Evolutionary conservation across 495 filamentous ascomycete genomes (phyloP).

Genomic region (Aspergillus taichungensis): DNA sequence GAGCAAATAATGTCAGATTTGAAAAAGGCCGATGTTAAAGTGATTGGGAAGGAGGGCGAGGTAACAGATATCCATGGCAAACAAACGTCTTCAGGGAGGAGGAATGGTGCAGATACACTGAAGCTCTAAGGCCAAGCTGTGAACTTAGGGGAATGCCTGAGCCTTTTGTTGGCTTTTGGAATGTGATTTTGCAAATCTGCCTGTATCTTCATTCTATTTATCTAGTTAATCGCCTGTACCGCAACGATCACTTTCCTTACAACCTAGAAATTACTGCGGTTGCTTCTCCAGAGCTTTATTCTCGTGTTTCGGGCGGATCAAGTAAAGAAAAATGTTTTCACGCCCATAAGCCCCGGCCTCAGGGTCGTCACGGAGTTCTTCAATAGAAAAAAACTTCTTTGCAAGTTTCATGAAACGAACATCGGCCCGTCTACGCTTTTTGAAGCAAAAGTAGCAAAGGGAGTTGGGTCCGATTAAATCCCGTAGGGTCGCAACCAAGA

Average conservation of each 20-base stretch:
- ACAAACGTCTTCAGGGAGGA: conserved; percentile 32
- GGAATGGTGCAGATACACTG: conserved; percentile 24
- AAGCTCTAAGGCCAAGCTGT: conserved; percentile 23
- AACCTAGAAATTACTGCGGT: background rate
- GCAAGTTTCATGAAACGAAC: conserved; percentile 61
- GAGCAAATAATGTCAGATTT: conserved; percentile 67
- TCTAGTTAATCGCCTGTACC: too few relatives aligned
- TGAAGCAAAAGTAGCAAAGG: conserved; percentile 90
- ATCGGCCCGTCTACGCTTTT: conserved; percentile 73
- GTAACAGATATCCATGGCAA: conserved; percentile 75
- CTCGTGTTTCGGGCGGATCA: conserved; percentile 40
- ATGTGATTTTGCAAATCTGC: background rate
- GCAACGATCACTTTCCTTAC: background rate
- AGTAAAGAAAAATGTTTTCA: conserved; percentile 56
- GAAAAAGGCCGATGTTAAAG: conserved; percentile 81
- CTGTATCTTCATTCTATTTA: too few relatives aligned
- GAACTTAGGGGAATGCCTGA: too few relatives aligned
- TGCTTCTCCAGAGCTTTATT: background rate
- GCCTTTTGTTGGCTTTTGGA: background rate
- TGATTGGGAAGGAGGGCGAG: conserved; percentile 88
- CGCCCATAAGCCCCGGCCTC: conserved; percentile 49
- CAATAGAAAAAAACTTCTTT: conserved; percentile 53
- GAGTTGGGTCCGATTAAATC: conserved; percentile 50
- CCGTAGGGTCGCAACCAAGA: conserved; percentile 70
- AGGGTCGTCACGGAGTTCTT: conserved; percentile 53